Base-by-base conservation (phyloP, 805 yeast genomes). In the Candida fluviatilis region DNA sequence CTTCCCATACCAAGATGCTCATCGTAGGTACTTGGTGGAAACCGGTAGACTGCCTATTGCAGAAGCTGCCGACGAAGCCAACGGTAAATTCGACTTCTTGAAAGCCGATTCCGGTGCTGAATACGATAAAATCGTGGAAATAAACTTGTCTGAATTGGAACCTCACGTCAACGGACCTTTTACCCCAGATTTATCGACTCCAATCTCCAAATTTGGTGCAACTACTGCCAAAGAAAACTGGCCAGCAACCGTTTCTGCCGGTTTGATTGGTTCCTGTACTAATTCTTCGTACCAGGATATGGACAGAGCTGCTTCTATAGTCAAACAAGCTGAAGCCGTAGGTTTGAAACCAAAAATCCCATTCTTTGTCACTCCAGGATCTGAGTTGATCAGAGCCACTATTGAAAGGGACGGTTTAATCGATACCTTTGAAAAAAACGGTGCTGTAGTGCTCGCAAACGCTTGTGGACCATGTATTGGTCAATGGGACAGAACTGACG, bases 381-480 rank as follows among this genome's bases (percentile, higher is more conserved):
- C 96, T 36, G 99, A 93, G 70, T 97, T 89, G 70, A 88, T 91
- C 54, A 80, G 98, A 66, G 98, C 98, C 37, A 91, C 99, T 37
- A 80, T 91, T 53, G 95, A 85, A 62, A 81, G 97, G 67, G 99
- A 91, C 64, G 98, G 98, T 42, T 78, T 84, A 57, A 78, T 85
- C 45, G 73, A 82, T 34, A 79, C 82, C 31, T 89, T 91, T 62
- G 81, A 82, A 62, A 79, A 83, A 39, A 83, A 81, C 54, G 98
- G 98, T 43, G 99, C 96, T 51, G 75, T 78, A 42, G 95, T 91
- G 32, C 75, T 91, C 52, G 96, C 98, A 38, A 91, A 91, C 63
- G 99, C 99, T 15, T 91, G 99, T 76, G 99, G 99, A 51, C 99
- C 98, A 57, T 91, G 99, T 73, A 91, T 91, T 60, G 99, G 99